phyloP scores from a whole-genome alignment of 2,329 filamentous ascomycete species.

The Zasmidium citrigriseum region DNA sequence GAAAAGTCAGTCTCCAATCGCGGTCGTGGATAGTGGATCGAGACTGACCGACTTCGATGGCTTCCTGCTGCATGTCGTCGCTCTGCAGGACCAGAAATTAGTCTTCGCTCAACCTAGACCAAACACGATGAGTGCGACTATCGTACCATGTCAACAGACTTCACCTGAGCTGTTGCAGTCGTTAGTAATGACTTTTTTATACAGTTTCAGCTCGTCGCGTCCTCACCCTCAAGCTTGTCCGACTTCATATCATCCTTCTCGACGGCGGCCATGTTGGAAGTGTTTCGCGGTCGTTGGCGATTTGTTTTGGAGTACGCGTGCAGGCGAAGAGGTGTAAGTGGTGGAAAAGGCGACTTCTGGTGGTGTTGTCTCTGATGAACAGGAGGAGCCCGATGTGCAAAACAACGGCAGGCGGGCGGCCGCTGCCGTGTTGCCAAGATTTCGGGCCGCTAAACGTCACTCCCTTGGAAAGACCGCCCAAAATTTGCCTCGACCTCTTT shows the following conservation, averaged over 20 bases:
- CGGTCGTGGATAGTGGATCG: not conserved
- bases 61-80: slow-evolving; percentile 96
- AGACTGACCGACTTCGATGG: slow-evolving; percentile 85
- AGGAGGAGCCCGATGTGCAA: not conserved
- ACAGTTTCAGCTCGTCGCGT: not conserved
- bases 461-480: not conserved
- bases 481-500: not conserved
- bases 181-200: slow-evolving; percentile 8
- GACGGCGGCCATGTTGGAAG: slow-evolving; percentile 28
- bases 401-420: not conserved
- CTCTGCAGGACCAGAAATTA: slow-evolving; percentile 57
- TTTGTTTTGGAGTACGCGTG: not conserved
- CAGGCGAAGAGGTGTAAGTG: not conserved
- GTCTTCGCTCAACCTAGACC: not conserved
- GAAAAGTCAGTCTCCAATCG: slow-evolving; percentile 14
- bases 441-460: too few species aligned
- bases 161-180: slow-evolving; percentile 75
- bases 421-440: not conserved
- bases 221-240: slow-evolving; percentile 75
- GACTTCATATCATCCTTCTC: slow-evolving; percentile 25
- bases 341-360: not conserved
- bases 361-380: not conserved
- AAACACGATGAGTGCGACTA: not conserved
- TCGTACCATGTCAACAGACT: slow-evolving; percentile 94
- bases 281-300: too few species aligned